Base-by-base conservation (phyloP, 1,139 yeast genomes). In the Kodamaea plutei region DNA sequence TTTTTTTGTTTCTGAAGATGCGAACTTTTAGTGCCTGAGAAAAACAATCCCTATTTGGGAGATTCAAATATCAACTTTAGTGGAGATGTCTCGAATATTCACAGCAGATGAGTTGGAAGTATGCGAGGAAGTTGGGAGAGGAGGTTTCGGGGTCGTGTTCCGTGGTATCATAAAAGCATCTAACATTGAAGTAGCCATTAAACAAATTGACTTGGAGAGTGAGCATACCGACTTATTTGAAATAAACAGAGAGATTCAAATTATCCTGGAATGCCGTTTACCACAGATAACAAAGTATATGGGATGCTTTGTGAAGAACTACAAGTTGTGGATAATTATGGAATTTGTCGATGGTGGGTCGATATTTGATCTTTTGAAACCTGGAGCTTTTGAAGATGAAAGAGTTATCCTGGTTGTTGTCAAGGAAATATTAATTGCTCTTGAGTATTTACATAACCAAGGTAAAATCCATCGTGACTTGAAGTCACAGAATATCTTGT, bases 131-230 rank as follows among this genome's bases (percentile, higher is more conserved):
- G 78, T 87, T 1, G 96, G 96, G 2, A 64, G 84, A 34, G 96
- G 96, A 0, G 89, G 91, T 4, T 87, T 85, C 54, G 96, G 96
- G 0, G 84, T 81, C 2, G 96, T 87, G 2, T 87, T 81, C 57
- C 64, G 81, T 29, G 96, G 91, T 0, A 52, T 76, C 7, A 77
- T 83, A 43, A 67, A 64, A 31, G 56, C 65, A 3, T 61, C 74
- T 1, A 61, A 64, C 31, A 52, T 58, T 31, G 74, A 69, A 33
- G 85, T 81, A 20, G 85, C 85, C 8, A 69, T 79, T 33, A 78
- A 77, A 44, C 84, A 81, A 52, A 81, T 87, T 32, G 95, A 87
- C 45, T 61, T 87, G 44, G 96, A 87, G 48, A 70, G 74, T 35
- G 81, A 84, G 32, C 82, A 77, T 36, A 81, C 82, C 29, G 93